Evolutionary conservation across 1,284 basidiomycete species (phyloP).

Genomic region (Naganishia albida): DNA sequence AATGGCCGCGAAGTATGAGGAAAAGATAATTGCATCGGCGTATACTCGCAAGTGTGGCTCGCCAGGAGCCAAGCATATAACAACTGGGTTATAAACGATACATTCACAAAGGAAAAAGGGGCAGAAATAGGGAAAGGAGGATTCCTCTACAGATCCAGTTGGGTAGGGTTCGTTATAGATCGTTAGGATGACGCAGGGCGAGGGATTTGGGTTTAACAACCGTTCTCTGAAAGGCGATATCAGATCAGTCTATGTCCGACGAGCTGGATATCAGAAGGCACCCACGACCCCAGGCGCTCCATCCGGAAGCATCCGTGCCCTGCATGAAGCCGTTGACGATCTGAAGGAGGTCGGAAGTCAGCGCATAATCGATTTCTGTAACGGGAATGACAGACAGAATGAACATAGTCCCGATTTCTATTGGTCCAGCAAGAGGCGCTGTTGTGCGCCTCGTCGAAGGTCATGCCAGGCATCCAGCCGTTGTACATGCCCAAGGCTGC

Average conservation of each 20-base stretch:
- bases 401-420: constrained; percentile 63
- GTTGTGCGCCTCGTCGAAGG: constrained; percentile 62
- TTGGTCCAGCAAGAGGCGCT: constrained; percentile 71
- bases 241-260: not conserved
- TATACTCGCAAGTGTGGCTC: constrained; percentile 13
- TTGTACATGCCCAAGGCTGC: constrained; percentile 72
- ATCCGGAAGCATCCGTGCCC: constrained; percentile 27
- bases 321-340: constrained; percentile 77
- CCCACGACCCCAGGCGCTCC: constrained; percentile 22
- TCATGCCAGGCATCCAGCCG: constrained; percentile 70
- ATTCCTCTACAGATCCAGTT: not conserved
- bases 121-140: not conserved
- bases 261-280: not conserved
- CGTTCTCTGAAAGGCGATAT: constrained; percentile 1
- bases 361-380: too few relatives aligned
- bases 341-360: constrained; percentile 44
- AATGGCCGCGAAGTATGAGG: too few relatives aligned
- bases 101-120: not conserved
- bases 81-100: constrained; percentile 18
- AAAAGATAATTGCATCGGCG: constrained; percentile 11
- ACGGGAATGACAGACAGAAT: constrained; percentile 37
- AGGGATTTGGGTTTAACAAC: constrained; percentile 14
- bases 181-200: not conserved
- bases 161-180: constrained; percentile 22
- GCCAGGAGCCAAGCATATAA: constrained; percentile 19